Conservation (phyloP, 148 eudicot species). For the Rhododendron henanense region DNA sequence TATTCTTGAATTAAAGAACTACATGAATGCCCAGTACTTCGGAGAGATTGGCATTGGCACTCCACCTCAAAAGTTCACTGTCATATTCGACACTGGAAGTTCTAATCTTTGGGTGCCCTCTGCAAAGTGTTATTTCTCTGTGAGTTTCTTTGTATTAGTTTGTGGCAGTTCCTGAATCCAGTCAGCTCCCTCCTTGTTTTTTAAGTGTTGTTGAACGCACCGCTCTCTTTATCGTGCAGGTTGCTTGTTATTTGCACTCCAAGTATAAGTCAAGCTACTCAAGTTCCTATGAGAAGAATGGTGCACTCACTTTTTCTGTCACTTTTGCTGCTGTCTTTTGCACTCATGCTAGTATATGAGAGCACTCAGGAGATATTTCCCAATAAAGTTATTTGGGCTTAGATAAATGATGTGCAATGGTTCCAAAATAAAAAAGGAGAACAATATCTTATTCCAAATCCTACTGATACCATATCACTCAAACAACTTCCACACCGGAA, state of each 20-base stretch:
- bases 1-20: constrained; percentile 65
- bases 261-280: constrained; percentile 82
- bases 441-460: not conserved
- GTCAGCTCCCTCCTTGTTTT: not conserved
- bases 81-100: constrained; percentile 90
- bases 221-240: constrained; percentile 33
- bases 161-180: not conserved
- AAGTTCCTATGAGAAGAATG: constrained; percentile 64
- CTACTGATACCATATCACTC: not conserved
- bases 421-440: not conserved
- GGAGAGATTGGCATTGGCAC: constrained; percentile 94
- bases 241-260: constrained; percentile 73
- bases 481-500: too few species aligned
- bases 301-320: constrained; percentile 25
- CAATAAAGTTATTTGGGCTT: not conserved
- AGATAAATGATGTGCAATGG: not conserved
- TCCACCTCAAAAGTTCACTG: constrained; percentile 83
- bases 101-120: constrained; percentile 95
- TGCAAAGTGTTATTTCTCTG: constrained; percentile 75
- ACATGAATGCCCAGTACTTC: constrained; percentile 80
- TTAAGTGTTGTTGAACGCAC: not conserved
- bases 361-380: not conserved
- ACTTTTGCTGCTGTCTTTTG: not conserved
- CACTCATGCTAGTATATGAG: not conserved
- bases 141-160: constrained; percentile 32